Conservation (phyloP, 176 grass and related monocot genomes). For the Poa annua region DNA sequence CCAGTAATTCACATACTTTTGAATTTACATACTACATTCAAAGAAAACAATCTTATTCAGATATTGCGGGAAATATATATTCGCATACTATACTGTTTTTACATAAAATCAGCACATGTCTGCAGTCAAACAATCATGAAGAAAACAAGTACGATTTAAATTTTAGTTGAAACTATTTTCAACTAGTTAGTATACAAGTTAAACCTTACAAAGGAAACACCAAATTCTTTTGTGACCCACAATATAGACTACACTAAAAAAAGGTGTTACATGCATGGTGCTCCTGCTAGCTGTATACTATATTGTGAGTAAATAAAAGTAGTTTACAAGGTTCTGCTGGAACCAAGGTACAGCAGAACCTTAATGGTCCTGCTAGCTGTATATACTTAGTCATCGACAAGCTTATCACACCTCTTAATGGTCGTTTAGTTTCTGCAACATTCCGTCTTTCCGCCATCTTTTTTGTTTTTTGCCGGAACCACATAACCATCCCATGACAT, state of each 20-base stretch:
- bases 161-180: neutral
- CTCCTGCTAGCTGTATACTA: neutral
- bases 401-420: neutral
- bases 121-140: neutral
- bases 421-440: no score
- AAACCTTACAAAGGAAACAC: neutral
- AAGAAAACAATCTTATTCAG: neutral
- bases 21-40: neutral
- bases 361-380: no score
- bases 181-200: neutral
- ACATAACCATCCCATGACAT: no score
- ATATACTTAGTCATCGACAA: neutral
- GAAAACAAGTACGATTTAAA: neutral
- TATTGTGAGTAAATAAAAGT: neutral
- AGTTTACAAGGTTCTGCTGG: neutral
- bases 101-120: neutral
- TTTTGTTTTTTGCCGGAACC: no score
- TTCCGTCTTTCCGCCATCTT: no score
- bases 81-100: neutral
- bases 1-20: neutral
- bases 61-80: neutral
- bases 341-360: neutral
- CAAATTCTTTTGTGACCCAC: neutral
- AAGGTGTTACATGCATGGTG: neutral
- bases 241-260: neutral